Percentiles rank a stretch among this genome's conserved stretches.
Evolutionary conservation across 2,329 filamentous ascomycete genomes (phyloP).

Genomic region (Penicillium verrucosum): DNA sequence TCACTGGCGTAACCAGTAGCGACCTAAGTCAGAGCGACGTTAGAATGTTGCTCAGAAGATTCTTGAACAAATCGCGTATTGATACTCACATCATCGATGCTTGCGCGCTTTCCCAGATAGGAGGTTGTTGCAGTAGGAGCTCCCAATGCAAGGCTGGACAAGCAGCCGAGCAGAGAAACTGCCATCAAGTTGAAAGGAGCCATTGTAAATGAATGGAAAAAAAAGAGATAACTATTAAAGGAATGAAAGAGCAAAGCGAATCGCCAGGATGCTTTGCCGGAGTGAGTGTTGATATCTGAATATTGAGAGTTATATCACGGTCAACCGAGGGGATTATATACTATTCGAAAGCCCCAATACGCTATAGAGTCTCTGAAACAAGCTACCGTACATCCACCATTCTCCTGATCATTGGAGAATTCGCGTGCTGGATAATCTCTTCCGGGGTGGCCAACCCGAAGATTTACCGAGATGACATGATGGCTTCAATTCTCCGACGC

Average conservation of each 20-base stretch:
- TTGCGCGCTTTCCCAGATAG: constrained; percentile 25
- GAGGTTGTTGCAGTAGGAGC: constrained; percentile 25
- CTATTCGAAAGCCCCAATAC: no score
- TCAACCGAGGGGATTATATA: constrained; percentile 5
- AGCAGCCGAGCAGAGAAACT: constrained; percentile 21
- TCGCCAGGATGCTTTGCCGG: neutral
- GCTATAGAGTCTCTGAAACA: neutral
- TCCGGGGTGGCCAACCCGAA: neutral
- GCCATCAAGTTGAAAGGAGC: constrained; percentile 25
- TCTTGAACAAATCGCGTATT: neutral
- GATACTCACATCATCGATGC: constrained; percentile 24
- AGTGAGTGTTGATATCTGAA: neutral
- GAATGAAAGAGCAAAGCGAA: neutral
- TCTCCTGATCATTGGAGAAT: neutral
- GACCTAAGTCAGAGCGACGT: constrained; percentile 3
- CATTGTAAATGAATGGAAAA: constrained; percentile 11
- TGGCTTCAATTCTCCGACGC: constrained; percentile 11
- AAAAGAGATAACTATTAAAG: neutral
- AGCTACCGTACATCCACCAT: neutral
- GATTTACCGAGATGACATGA: constrained; percentile 2
- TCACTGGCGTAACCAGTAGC: constrained; percentile 47
- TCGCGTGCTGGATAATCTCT: neutral
- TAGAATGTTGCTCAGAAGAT: neutral
- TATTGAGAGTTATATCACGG: neutral
- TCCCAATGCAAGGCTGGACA: constrained; percentile 26